Evolutionary conservation across 345 rosid genomes (phyloP), one percentile per base, ranked within the genome.

Genomic region (Aegle marmelos): DNA sequence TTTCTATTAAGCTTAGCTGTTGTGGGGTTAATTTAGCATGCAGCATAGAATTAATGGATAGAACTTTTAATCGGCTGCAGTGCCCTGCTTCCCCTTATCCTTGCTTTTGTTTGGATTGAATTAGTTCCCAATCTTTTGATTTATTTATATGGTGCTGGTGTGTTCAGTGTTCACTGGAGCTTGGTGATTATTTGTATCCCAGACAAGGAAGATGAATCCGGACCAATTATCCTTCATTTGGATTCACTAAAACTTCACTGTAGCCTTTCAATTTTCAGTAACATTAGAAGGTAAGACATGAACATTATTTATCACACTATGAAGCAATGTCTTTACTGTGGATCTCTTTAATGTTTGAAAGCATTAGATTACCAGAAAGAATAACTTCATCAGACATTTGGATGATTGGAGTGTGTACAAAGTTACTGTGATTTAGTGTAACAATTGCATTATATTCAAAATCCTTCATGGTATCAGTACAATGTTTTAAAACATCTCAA

Each of bases 91-190:
- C 36, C 11, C 11, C 36, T 45, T 59, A 28, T 31, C 50, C 57
- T 41, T 50, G 22, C 21, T 60, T 4, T 60, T 68, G 34, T 75
- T 61, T 53, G 27, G 75, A 64, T 68, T 57, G 27, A 70, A 72
- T 27, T 64, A 39, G 24, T 70, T 54, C 71, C 57, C 50, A 60
- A 28, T 63, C 4, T 65, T 78, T 81, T 73, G 58, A 61, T 70
- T 72, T 58, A n/a, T 68, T 72, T 80, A 13, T 72, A 13, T 65
- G 73, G 48, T 78, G 76, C 76, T 80, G 54, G 25, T 81, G 53
- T 75, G 58, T 83, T 76, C 89, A 94, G 99, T 79, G 87, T 83
- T 80, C 99, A 96, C 58, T 96, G 99, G 99, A 96, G 99, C 83
- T 89, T 96, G 86, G 94, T 90, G 76, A 96, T 94, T 72, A 90